phyloP scores from a whole-genome alignment of 129 eudicot genomes.

The Apium graveolens region DNA sequence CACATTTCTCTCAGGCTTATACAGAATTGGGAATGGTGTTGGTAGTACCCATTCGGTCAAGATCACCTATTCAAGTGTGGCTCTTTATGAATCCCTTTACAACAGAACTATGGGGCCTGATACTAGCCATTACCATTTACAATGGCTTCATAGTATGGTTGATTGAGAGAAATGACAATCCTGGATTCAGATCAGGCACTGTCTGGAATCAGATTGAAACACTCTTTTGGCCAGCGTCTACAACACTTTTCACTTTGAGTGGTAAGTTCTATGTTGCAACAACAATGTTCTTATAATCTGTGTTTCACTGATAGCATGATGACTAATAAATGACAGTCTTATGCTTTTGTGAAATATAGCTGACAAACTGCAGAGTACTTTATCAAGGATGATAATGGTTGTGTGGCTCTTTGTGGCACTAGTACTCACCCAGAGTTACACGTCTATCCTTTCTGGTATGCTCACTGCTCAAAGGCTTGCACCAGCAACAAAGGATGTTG shows the following conservation, averaged over 20 bases:
- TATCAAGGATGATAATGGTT: constrained; percentile 33
- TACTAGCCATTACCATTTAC: constrained; percentile 21
- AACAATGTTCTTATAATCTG: neutral
- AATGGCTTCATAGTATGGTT: constrained; percentile 47
- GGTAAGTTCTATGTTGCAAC: constrained; percentile 17
- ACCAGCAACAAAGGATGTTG: constrained; percentile 26
- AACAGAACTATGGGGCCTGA: constrained; percentile 18
- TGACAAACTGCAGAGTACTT: constrained; percentile 34
- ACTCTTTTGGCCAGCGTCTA: constrained; percentile 29
- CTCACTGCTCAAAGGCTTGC: constrained; percentile 27
- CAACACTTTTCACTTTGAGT: constrained; percentile 36
- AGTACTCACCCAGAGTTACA: constrained; percentile 44
- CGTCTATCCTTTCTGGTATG: constrained; percentile 52
- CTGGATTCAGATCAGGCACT: constrained; percentile 30
- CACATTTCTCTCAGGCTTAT: neutral
- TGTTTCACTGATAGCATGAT: neutral
- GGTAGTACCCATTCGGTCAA: neutral
- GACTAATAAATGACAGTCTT: neutral
- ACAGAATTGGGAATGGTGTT: neutral
- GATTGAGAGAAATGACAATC: constrained; percentile 33
- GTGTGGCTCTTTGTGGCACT: constrained; percentile 51
- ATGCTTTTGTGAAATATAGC: constrained; percentile 19
- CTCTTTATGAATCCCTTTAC: neutral
- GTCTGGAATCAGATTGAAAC: constrained; percentile 29
- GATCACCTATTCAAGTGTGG: neutral